Conservation (phyloP, 108 stramenopile species). For the Epipyxis sp. region DNA sequence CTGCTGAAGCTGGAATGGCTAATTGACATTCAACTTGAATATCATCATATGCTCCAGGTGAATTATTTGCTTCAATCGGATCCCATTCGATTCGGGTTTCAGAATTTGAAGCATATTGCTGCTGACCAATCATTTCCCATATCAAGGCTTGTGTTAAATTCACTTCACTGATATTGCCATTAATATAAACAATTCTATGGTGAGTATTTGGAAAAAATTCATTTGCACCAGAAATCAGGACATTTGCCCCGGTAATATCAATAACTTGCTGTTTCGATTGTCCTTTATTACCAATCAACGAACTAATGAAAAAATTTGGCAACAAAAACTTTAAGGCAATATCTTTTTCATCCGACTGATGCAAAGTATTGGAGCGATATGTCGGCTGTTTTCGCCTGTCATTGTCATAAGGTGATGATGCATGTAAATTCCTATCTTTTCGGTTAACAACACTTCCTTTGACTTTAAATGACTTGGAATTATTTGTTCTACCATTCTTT, state of each 20-base stretch:
- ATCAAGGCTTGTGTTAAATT: conserved; percentile 20
- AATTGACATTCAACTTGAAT: not conserved
- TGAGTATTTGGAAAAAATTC: not conserved
- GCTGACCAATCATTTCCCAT: conserved; percentile 28
- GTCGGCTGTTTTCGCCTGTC: no score
- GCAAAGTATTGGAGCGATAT: no score
- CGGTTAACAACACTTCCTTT: no score
- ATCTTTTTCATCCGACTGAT: no score
- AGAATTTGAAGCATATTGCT: not conserved
- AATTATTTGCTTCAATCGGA: not conserved
- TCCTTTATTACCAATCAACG: not conserved
- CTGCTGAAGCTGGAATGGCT: not conserved
- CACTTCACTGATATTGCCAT: not conserved
- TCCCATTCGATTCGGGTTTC: not conserved
- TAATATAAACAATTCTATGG: not conserved
- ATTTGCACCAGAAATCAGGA: not conserved
- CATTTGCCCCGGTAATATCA: not conserved
- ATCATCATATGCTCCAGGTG: not conserved
- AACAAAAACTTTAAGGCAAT: not conserved
- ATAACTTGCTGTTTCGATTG: not conserved
- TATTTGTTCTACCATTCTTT: no score
- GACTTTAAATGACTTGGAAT: no score
- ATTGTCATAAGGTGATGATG: no score
- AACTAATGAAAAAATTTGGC: not conserved
- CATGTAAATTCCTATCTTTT: no score